Evolutionary conservation across 2,329 filamentous ascomycete genomes (phyloP), one percentile per base, ranked within the genome.

Genomic region (Aspergillus tubingensis): DNA sequence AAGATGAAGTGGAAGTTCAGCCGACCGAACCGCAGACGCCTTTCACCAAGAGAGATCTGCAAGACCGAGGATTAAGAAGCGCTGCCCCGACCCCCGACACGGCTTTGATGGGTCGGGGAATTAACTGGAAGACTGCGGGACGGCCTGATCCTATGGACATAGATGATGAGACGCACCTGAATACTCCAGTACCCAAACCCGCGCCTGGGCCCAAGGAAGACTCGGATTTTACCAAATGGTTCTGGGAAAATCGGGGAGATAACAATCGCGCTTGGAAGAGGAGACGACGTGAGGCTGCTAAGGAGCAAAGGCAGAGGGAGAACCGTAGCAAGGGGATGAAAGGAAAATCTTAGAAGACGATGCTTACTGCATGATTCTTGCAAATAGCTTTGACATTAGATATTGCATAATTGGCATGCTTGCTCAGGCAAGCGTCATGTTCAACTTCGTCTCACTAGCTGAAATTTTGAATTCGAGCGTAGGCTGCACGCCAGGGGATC

Each of bases 21-120:
- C 67, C 72, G 54, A 65, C 71, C 15, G 75, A 71, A 54, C 93
- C 92, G 11, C 86, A 92, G 76, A 97, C 94, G 0, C 94, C 94
- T 0, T 96, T 88, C 73, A 91, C 91, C 0, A 87, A 88, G 64
- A 85, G 88, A 66, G 94, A 98, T 66, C 81, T 94, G 30, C 85
- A 92, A 63, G 86, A 85, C 54, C 72, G 81, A 36, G 75, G 76
- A 48, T 73, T 91, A n/a, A 85, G 95, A 58, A 97, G 92, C 72
- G 92, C 92, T 5, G 95, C 95, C 2, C 95, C 95, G 0, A 99
- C 95, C 0, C 95, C 95, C 0, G 95, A 99, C 72, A 98, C 95
- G 0, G 92, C 92, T 1, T 87, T 92, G 61, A 87, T 91, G 2
- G 87, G 65, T 57, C 74, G 72, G 30, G 72, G 60, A 47, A 72